These are phyloP conservation scores for Perilla frutescens DNA, from an alignment of 257 asterid species.

Conservation along the genomic window DNA sequence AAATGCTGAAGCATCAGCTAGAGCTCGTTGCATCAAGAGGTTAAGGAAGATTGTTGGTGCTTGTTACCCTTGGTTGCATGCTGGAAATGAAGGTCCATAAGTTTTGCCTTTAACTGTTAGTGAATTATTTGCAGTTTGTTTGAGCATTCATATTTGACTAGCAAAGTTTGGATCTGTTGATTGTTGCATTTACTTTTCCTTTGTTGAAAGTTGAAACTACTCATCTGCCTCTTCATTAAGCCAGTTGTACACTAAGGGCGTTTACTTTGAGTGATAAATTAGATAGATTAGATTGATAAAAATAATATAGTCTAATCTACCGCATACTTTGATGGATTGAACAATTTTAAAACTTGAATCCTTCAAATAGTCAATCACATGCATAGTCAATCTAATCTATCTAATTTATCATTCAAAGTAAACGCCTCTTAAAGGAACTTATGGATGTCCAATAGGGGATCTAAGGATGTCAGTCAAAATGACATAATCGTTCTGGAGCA, in stretches of 20 bases:
- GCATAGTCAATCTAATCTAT: too few species aligned
- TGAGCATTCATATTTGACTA: neutral
- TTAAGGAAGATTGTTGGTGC: constrained; percentile 66
- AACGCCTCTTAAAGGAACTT: too few species aligned
- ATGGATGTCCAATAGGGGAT: too few species aligned
- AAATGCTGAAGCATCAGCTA: constrained; percentile 54
- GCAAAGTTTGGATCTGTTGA: neutral
- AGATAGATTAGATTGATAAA: too few species aligned
- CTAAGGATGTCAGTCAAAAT: neutral
- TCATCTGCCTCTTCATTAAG: neutral
- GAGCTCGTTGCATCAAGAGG: constrained; percentile 60
- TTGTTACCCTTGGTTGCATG: constrained; percentile 97
- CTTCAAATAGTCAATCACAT: too few species aligned
- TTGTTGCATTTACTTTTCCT: constrained; percentile 10
- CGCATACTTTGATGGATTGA: too few species aligned
- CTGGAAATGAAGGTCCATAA: constrained; percentile 88
- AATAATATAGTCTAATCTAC: too few species aligned
- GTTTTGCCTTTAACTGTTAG: constrained; percentile 12
- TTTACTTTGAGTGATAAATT: too few species aligned
- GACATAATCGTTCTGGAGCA: constrained; percentile 23
- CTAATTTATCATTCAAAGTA: too few species aligned
- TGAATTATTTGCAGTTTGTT: constrained; percentile 17
- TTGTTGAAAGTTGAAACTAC: neutral
- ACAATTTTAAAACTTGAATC: too few species aligned
- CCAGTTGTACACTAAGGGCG: neutral